A percentile compares a stretch with the other conserved stretches of the same genome.
phyloP scores from a whole-genome alignment of 495 filamentous ascomycete species.

The Annulohypoxylon bovei region DNA sequence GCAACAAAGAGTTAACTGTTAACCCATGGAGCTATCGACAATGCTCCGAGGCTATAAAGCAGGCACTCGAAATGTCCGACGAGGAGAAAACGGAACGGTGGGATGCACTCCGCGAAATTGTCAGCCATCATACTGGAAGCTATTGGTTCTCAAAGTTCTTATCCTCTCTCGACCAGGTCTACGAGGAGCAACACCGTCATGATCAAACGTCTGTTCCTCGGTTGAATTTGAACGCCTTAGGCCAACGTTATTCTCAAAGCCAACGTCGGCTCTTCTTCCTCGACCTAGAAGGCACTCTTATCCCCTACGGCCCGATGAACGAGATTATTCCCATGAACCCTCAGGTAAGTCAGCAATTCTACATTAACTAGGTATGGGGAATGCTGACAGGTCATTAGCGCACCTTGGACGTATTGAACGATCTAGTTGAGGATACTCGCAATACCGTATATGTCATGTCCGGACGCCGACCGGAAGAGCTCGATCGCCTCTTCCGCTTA shows the following conservation, averaged over 20 bases:
- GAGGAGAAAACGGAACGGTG: slow-evolving; percentile 79
- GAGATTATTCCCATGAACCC: slow-evolving; percentile 85
- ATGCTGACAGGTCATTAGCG: slow-evolving; percentile 55
- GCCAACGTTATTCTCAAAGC: slow-evolving; percentile 69
- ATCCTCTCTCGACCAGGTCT: slow-evolving; percentile 72
- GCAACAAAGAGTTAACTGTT: slow-evolving; percentile 77
- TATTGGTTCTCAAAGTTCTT: slow-evolving; percentile 83
- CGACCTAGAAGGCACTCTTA: slow-evolving; percentile 91
- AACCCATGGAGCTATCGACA: slow-evolving; percentile 94
- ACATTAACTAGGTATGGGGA: too few relatives aligned
- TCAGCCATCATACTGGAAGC: slow-evolving; percentile 80
- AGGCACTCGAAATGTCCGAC: slow-evolving; percentile 77
- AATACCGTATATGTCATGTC: slow-evolving; percentile 97
- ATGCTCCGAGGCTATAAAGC: slow-evolving; percentile 83
- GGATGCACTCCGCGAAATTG: slow-evolving; percentile 74
- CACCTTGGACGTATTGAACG: slow-evolving; percentile 80
- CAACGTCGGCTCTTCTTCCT: slow-evolving; percentile 82
- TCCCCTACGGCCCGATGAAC: slow-evolving; percentile 80
- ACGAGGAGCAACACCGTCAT: slow-evolving; percentile 82
- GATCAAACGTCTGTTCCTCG: slow-evolving; percentile 87
- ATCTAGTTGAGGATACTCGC: slow-evolving; percentile 75
- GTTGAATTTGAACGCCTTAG: slow-evolving; percentile 71
- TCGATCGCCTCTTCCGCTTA: slow-evolving; percentile 82
- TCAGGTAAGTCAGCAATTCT: slow-evolving; percentile 57
- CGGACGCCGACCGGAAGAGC: slow-evolving; percentile 82